Evolutionary conservation across 306 rosid species (phyloP).

Genomic region (Hylodesmum podocarpum): DNA sequence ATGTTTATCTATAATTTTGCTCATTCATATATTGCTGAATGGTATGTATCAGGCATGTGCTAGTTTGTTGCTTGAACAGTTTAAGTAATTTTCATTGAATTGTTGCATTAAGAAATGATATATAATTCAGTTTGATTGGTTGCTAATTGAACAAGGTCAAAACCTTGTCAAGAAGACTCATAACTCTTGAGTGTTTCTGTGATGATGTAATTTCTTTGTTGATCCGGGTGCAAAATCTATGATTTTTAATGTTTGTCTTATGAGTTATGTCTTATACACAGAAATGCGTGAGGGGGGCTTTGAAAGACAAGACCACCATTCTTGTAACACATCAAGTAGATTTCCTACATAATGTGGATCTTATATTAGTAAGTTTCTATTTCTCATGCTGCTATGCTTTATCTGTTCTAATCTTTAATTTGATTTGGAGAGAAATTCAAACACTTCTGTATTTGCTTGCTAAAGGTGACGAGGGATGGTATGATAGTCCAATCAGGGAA

Average conservation of each 20-base stretch:
- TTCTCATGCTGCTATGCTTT: neutral
- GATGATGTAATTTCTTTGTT: neutral
- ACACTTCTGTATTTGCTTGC: neutral
- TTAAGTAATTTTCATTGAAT: neutral
- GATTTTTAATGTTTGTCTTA: neutral
- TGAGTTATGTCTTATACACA: slow-evolving; percentile 16
- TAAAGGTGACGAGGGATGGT: slow-evolving; percentile 76
- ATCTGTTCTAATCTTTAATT: neutral
- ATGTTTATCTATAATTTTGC: neutral
- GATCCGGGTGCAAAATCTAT: neutral
- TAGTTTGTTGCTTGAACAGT: neutral
- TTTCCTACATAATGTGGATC: slow-evolving; percentile 79
- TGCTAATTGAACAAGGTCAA: neutral
- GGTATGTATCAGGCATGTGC: neutral
- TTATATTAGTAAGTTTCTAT: slow-evolving; percentile 50
- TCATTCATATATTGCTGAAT: neutral
- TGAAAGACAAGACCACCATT: slow-evolving; percentile 64
- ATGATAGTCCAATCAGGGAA: slow-evolving; percentile 69
- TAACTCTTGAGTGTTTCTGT: neutral
- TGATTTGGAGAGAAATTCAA: neutral
- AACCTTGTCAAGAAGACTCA: neutral
- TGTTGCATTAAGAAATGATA: neutral
- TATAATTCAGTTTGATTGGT: neutral
- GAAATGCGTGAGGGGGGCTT: slow-evolving; percentile 80
- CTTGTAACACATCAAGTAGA: slow-evolving; percentile 94